Percentiles rank a stretch among this genome's conserved stretches.
Evolutionary conservation across 306 rosid species (phyloP).

Genomic region (Inga leiocalycina): DNA sequence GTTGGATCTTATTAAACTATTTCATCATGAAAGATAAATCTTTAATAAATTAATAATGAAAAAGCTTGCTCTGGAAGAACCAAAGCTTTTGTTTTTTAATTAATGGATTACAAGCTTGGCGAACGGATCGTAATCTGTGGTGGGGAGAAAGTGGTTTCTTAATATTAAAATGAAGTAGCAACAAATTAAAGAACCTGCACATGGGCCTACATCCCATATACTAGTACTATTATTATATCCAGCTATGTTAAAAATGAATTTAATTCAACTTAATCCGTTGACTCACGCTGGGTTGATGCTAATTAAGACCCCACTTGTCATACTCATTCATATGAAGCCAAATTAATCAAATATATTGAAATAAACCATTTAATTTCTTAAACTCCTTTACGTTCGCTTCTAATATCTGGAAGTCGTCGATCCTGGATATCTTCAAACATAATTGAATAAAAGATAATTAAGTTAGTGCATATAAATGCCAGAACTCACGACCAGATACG

Average conservation of each 20-base stretch:
- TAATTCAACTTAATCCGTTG: neutral
- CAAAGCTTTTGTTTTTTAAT: slow-evolving; percentile 2
- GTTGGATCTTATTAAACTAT: neutral
- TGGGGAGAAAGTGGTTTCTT: slow-evolving; percentile 43
- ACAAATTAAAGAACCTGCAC: neutral
- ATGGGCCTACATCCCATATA: slow-evolving; percentile 22
- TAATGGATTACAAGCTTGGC: slow-evolving; percentile 23
- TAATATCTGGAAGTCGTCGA: neutral
- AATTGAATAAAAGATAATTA: neutral
- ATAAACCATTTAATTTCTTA: neutral
- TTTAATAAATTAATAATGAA: neutral
- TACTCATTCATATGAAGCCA: neutral
- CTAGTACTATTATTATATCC: neutral
- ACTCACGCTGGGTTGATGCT: neutral
- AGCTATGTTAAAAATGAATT: neutral
- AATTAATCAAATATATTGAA: neutral
- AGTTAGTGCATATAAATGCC: neutral
- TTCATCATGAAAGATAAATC: neutral
- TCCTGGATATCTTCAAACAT: neutral
- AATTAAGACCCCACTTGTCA: neutral
- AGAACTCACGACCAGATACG: neutral
- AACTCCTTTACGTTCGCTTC: neutral
- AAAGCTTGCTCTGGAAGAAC: neutral
- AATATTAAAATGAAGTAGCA: slow-evolving; percentile 21
- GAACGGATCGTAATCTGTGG: slow-evolving; percentile 54